Evolutionary conservation across 202 grass and related monocot genomes (phyloP), one percentile per base, ranked within the genome.

Genomic region (Carex sylvatica): DNA sequence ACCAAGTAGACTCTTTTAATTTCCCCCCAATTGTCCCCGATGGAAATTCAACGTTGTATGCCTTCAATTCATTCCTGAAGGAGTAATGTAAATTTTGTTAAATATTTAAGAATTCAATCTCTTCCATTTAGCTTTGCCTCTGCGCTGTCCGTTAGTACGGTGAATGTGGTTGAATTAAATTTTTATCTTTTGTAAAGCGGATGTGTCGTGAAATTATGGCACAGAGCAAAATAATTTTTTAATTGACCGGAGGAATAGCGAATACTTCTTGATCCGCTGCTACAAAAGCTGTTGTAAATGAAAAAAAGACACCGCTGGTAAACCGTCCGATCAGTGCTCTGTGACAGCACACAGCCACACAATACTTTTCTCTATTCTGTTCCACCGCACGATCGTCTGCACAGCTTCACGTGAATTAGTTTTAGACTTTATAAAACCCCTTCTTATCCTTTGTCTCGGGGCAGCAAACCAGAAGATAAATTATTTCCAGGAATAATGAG

Each of bases 1-100:
- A 75, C 72, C 3, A 31, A 54, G 49, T 53, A 72, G 68, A 4
- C 23, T 24, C 38, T 4, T 20, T 4, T 20, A 40, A 40, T 49
- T 72, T 46, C 13, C 68, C 68, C 20, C 9, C n/a, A 72, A 46
- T 23, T 74, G 65, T 35, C 13, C 40, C 71, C 71, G n/a, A 75
- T 11, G 24, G 49, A 31, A 55, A 30, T 30, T 75, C 54, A n/a
- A 75, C 23, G 30, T 6, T 31, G 49, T 33, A 55, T 75, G 12
- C 14, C 14, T 16, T 51, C 14, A 33, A 75, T 55, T 75, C 4
- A 55, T 55, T 55, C 72, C 71, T 31, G 5, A 75, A 33, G 23
- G 72, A 75, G 72, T n/a, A 33, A 33, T 56, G 72, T 75, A 75
- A 75, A 75, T 75, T 75, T 75, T 55, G 72, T 56, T 55, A 56